phyloP scores from a whole-genome alignment of 2,329 filamentous ascomycete species.

The Microascus cirrosus region DNA sequence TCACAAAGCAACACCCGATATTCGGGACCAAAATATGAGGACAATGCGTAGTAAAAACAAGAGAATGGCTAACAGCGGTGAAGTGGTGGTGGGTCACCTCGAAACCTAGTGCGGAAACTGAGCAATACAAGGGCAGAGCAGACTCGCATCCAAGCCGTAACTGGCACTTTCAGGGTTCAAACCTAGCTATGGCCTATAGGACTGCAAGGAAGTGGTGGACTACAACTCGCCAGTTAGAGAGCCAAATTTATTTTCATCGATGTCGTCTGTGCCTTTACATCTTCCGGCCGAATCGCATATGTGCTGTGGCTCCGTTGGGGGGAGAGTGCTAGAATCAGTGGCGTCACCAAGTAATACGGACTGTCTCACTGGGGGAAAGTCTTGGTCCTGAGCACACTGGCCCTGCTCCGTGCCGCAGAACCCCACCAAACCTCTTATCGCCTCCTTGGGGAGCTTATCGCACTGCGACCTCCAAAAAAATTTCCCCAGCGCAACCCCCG shows the following conservation, averaged over 20 bases:
- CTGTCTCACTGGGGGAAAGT: background rate
- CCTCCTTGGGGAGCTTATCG: conserved; percentile 11
- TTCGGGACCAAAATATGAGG: background rate
- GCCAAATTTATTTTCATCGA: too few species aligned
- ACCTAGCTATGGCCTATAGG: background rate
- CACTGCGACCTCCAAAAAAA: conserved; percentile 9
- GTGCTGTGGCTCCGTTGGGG: background rate
- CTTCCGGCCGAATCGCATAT: too few species aligned
- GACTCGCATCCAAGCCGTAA: background rate
- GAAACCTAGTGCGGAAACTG: background rate
- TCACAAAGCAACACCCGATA: background rate
- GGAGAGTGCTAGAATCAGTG: too few species aligned
- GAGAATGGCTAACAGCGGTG: too few species aligned
- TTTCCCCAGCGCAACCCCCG: conserved; percentile 7
- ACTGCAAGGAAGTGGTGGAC: background rate
- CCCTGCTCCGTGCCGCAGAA: background rate
- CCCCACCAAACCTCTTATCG: conserved; percentile 4
- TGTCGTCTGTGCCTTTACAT: too few species aligned
- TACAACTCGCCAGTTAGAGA: too few species aligned
- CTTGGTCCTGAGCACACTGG: background rate
- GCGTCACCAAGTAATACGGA: too few species aligned
- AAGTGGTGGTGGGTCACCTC: background rate
- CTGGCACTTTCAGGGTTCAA: background rate
- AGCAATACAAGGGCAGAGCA: background rate
- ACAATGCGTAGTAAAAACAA: background rate